Evolutionary conservation across 202 grass and related monocot species (phyloP), one percentile per base, ranked within the genome.

Genomic region (Saccharum hybrid): DNA sequence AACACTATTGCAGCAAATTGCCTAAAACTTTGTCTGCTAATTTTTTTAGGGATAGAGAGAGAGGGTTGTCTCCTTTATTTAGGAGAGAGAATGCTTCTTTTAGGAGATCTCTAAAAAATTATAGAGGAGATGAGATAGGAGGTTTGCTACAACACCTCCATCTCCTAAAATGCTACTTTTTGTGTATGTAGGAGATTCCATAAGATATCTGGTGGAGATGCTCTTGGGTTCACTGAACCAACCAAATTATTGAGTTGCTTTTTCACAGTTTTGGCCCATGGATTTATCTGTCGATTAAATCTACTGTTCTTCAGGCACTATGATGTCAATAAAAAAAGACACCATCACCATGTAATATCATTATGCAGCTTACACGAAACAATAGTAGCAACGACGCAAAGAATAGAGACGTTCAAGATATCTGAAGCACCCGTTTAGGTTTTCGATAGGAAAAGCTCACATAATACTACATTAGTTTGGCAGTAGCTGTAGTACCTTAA

Each of bases 381-480:
- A 70, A 69, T n/a, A 63, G 6, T 0, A 72, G 26, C 10, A 62
- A 40, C 12, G 2, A 0, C 14, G 0, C 18, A 43, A 63, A 43
- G 8, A 74, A 65, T 7, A 18, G 22, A 43, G n/a, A 26, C 9
- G n/a, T 42, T 23, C 10, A 23, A 70, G 67, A 51, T 39, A 61
- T 38, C 11, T 36, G 31, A 39, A 67, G 63, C 30, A 79, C 10
- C 66, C 26, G 39, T 54, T 18, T 14, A 23, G 34, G 11, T 69
- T 28, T 60, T 31, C 4, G 14, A 70, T 42, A 14, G 62, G 34
- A 75, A 68, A 60, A 18, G 4, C 5, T 36, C 49, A 9, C 68
- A 39, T 36, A 66, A 34, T 63, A 52, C 68, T 52, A 68, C 82
- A 79, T 82, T 51, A 73, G 59, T 68, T 31, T 62, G 83, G 60